Evolutionary conservation across 352 stramenopile species (phyloP), one percentile per base, ranked within the genome.

Genomic region (Globisporangium cederbergense): DNA sequence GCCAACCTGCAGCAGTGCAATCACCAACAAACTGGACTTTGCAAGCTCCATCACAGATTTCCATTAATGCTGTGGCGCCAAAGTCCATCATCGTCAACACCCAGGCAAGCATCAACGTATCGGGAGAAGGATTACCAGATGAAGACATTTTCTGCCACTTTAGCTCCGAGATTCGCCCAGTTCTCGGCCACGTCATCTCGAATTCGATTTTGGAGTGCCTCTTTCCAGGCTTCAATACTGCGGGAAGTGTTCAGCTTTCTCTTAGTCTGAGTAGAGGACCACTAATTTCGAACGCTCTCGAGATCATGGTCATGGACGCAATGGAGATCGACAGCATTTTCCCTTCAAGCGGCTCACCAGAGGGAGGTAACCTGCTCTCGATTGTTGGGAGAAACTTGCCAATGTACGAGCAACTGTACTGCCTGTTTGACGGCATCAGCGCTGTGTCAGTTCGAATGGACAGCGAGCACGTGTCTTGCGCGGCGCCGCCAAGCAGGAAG

Each of bases 331-430:
- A 51, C 22, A 43, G 40, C 20, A 38, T 65, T 8, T 45, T 16
- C 8, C 60, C 60, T 7, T 8, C 36, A 58, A 58, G 52, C 16
- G 60, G 60, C 6, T 10, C 50, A 22, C 9, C 32, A 4, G 2
- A 45, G 9, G 49, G 47, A 38, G 47, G 32, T 38, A 65, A 22
- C 7, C 5, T 22, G 4, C 0, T 65, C 5, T 65, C 49, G 13
- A 45, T 60, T n/a, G 4, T 25, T 38, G 60, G 36, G 25, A 50
- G 42, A 25, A 38, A 16, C 8, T 51, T 65, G 3, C 49, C 40
- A n/a, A 13, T 28, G 10, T 51, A 60, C 36, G 60, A 65, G 20
- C 60, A 40, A 53, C 22, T 65, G 8, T 58, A 53, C 8, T 60
- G 60, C 36, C 28, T 65, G 10, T 65, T 65, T 32, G 49, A 47